These are phyloP conservation scores for Allium fistulosum DNA, from an alignment of 106 monocot species.

Conservation along the genomic window DNA sequence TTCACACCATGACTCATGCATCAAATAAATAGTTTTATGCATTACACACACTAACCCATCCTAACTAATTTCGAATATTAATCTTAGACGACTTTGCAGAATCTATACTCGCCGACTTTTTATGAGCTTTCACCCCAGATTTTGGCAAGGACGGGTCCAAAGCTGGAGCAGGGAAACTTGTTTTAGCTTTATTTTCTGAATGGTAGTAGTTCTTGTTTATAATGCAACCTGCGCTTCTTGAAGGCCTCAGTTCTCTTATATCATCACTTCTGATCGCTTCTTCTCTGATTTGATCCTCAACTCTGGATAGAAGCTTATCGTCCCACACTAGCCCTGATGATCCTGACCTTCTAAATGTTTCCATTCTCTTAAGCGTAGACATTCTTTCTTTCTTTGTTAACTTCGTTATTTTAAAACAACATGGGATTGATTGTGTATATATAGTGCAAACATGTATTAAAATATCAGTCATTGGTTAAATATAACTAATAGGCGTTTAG, in stretches of 20 bases:
- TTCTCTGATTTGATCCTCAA: neutral
- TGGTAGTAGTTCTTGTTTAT: neutral
- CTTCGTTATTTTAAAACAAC: neutral
- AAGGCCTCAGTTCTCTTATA: constrained; percentile 1
- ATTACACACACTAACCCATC: no score
- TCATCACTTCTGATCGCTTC: neutral
- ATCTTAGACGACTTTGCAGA: neutral
- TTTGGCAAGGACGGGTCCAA: no score
- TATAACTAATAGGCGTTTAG: neutral
- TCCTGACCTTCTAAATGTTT: constrained; percentile 1
- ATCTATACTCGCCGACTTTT: neutral
- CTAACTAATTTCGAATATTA: neutral
- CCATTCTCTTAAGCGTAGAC: neutral
- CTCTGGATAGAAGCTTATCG: neutral
- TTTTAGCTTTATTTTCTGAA: neutral
- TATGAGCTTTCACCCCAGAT: neutral
- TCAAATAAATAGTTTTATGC: no score
- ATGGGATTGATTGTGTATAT: neutral
- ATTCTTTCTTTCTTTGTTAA: neutral
- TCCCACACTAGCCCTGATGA: constrained; percentile 9
- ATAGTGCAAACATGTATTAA: neutral
- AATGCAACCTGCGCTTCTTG: neutral
- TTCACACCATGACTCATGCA: no score
- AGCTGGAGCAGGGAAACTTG: neutral
- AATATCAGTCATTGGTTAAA: neutral